Percentiles rank a stretch among this genome's conserved stretches.
Evolutionary conservation across 2,329 filamentous ascomycete species (phyloP).

Genomic region (Curvularia sp.): DNA sequence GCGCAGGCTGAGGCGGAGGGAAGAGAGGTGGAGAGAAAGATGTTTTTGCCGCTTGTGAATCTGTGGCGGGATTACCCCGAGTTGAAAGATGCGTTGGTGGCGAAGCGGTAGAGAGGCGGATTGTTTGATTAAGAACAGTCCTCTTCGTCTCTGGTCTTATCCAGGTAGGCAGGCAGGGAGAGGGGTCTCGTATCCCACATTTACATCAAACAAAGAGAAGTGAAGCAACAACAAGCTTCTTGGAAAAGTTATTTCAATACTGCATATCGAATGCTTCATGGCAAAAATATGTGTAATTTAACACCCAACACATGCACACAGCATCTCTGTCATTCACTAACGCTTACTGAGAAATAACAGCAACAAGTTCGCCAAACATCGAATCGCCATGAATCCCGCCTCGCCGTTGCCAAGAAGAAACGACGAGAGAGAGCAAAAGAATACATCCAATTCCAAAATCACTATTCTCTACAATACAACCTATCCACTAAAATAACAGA

Average conservation of each 20-base stretch:
- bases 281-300: not conserved
- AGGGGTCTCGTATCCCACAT: not conserved
- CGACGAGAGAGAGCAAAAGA: not conserved
- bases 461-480: not conserved
- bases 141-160: no score
- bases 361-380: not conserved
- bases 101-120: not conserved
- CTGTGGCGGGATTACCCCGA: slow-evolving; percentile 50
- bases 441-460: not conserved
- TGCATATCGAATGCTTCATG: not conserved
- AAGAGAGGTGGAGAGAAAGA: slow-evolving; percentile 36
- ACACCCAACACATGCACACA: not conserved
- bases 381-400: no score
- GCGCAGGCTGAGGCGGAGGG: slow-evolving; percentile 38
- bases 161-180: no score
- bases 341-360: not conserved
- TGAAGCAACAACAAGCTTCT: not conserved
- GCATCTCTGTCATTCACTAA: not conserved
- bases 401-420: not conserved
- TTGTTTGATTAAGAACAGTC: not conserved
- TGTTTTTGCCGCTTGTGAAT: slow-evolving; percentile 60
- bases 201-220: not conserved
- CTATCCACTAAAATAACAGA: not conserved
- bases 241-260: not conserved
- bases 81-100: slow-evolving; percentile 31